Conservation (phyloP, 2,329 filamentous ascomycete genomes). For the Botrytis tulipae region DNA sequence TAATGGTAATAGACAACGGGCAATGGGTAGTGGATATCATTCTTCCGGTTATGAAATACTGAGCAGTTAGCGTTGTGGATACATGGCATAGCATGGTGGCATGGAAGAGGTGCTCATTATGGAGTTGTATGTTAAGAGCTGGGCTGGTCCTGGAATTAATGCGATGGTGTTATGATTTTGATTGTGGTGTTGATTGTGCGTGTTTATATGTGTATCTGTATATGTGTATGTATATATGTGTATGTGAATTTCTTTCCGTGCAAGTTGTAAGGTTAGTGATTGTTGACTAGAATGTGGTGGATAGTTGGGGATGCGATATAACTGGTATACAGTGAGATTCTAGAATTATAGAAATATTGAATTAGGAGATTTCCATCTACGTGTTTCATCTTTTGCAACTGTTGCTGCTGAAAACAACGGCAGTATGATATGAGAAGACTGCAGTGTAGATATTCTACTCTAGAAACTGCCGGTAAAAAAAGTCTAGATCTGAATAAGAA, state of each 20-base stretch:
- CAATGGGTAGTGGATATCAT: background rate
- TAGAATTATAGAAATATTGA: background rate
- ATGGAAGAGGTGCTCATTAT: background rate
- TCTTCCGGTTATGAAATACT: background rate
- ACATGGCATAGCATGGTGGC: background rate
- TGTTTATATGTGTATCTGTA: background rate
- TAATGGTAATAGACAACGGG: background rate
- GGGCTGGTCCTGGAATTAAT: slow-evolving; percentile 9
- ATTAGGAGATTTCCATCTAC: no score
- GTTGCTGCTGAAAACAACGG: background rate
- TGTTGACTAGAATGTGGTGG: background rate
- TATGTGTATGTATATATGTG: no score
- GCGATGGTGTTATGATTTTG: background rate
- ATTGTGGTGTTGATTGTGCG: background rate
- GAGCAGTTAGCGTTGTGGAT: background rate
- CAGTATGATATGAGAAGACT: no score
- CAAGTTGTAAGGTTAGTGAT: background rate
- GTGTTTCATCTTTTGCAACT: background rate
- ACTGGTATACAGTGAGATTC: background rate
- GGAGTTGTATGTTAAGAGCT: slow-evolving; percentile 3
- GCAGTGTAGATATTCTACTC: background rate
- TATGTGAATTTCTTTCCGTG: background rate
- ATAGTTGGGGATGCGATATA: no score
- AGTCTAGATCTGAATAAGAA: no score
- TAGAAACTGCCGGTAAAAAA: no score